These are phyloP conservation scores for Barbarea vulgaris DNA, from an alignment of 345 rosid species.

Conservation along the genomic window DNA sequence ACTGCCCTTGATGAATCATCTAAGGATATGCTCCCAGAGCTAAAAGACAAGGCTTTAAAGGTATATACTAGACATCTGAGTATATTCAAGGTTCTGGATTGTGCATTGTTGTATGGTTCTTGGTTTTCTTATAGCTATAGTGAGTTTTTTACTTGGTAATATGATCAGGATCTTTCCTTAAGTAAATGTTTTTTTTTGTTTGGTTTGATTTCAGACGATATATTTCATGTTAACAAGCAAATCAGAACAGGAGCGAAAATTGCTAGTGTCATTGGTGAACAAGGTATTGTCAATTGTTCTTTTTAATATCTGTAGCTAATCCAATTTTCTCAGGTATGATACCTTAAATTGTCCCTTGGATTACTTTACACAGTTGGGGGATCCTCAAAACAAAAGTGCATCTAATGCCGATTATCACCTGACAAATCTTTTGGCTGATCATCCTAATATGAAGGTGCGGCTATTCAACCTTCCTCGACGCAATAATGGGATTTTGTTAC, in stretches of 20 bases:
- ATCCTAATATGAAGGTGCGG: conserved; percentile 95
- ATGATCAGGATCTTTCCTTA: background rate
- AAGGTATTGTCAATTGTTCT: conserved; percentile 51
- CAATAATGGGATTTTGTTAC: background rate
- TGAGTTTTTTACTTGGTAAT: conserved; percentile 8
- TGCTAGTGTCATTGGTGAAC: conserved; percentile 85
- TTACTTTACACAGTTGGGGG: conserved; percentile 72
- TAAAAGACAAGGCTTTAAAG: conserved; percentile 91
- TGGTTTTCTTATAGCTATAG: background rate
- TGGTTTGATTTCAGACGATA: conserved; percentile 61
- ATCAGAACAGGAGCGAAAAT: conserved; percentile 89
- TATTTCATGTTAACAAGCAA: conserved; percentile 77
- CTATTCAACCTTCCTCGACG: conserved; percentile 13
- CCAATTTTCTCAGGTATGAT: background rate
- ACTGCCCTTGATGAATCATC: conserved; percentile 90
- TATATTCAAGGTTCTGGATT: conserved; percentile 1
- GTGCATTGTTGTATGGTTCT: background rate
- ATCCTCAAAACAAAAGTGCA: conserved; percentile 94
- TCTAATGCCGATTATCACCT: conserved; percentile 94
- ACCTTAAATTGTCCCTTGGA: conserved; percentile 21
- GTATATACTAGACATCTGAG: conserved; percentile 41
- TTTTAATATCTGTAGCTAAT: background rate
- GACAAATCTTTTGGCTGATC: conserved; percentile 86
- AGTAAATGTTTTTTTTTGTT: background rate
- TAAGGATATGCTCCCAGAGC: conserved; percentile 78